Percentiles rank a stretch among this genome's conserved stretches.
Evolutionary conservation across 371 early-diverging fungal genomes (phyloP).

Genomic region (Rhizopus delemar): DNA sequence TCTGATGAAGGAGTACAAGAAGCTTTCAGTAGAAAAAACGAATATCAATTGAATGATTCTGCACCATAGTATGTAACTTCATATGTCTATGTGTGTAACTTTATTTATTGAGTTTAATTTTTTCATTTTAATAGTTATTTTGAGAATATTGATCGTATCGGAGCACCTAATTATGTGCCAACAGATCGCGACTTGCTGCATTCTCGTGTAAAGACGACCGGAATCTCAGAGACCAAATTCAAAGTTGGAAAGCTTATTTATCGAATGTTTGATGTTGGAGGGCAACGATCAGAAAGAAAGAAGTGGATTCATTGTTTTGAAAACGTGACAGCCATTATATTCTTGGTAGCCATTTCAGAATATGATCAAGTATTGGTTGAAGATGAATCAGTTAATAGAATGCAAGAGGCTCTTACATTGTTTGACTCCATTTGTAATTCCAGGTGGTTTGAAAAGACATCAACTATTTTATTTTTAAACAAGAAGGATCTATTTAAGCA

Average conservation of each 20-base stretch:
- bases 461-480: conserved; percentile 95
- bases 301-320: conserved; percentile 97
- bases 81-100: conserved; percentile 4
- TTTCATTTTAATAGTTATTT: conserved; percentile 67
- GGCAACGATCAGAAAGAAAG: conserved; percentile 91
- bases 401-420: conserved; percentile 94
- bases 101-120: not conserved
- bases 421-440: conserved; percentile 97
- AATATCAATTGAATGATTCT: conserved; percentile 94
- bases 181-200: conserved; percentile 89
- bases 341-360: conserved; percentile 91
- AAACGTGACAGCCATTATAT: conserved; percentile 94
- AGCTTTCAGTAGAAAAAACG: conserved; percentile 83
- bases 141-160: conserved; percentile 89
- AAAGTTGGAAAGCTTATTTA: conserved; percentile 82
- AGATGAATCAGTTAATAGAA: conserved; percentile 94
- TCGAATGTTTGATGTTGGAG: conserved; percentile 95
- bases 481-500: conserved; percentile 95
- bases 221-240: conserved; percentile 88
- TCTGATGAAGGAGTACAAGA: conserved; percentile 78
- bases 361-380: conserved; percentile 96
- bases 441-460: conserved; percentile 91
- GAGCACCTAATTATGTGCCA: conserved; percentile 75
- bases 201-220: conserved; percentile 89
- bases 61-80: conserved; percentile 76